phyloP scores from a whole-genome alignment of 208 protist genomes.

The Strigomonas oncopelti region DNA sequence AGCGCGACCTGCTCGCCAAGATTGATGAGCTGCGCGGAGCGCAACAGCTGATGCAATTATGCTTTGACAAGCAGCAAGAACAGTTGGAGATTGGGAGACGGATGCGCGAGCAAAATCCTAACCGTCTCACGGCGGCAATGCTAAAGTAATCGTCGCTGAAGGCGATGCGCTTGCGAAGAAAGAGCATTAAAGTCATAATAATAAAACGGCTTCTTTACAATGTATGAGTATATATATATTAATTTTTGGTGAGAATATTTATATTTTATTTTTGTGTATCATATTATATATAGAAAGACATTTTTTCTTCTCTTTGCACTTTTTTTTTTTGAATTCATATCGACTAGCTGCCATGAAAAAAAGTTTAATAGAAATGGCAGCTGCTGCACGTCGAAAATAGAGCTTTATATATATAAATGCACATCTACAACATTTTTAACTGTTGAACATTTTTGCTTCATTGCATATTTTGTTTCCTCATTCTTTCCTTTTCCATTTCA shows the following conservation, averaged over 20 bases:
- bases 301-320: background rate
- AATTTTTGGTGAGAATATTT: too few species aligned
- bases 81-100: slow-evolving; percentile 74
- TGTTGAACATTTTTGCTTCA: slow-evolving; percentile 4
- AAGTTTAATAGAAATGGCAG: too few species aligned
- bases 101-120: slow-evolving; percentile 43
- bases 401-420: too few species aligned
- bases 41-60: slow-evolving; percentile 84
- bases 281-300: background rate
- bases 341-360: background rate
- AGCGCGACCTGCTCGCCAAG: slow-evolving; percentile 66
- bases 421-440: background rate
- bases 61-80: slow-evolving; percentile 89
- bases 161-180: background rate
- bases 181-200: too few species aligned
- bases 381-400: too few species aligned
- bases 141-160: background rate
- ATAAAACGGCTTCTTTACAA: background rate
- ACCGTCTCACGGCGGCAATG: background rate
- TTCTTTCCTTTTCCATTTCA: slow-evolving; percentile 2
- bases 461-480: background rate
- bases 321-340: background rate
- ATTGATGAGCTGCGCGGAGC: slow-evolving; percentile 76
- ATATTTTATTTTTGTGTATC: too few species aligned
- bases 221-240: too few species aligned